Conservation (phyloP, 495 filamentous ascomycete genomes). For the Penicillium pulvis region DNA sequence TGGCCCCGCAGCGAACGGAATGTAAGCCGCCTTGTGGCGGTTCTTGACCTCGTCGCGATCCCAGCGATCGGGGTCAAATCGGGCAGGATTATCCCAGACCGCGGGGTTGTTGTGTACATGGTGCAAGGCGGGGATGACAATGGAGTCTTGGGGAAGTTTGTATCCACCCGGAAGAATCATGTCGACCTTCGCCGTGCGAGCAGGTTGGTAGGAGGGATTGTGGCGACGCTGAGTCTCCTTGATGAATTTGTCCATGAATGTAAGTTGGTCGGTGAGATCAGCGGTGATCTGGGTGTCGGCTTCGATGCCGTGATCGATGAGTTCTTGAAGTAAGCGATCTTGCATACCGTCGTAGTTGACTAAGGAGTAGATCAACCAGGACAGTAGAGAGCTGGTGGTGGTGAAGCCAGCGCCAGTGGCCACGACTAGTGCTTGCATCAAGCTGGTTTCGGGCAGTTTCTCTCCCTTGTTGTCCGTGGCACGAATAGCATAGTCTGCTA, state of each 20-base stretch:
- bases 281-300: conserved; percentile 34
- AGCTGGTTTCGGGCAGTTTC: conserved; percentile 41
- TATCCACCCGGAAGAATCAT: conserved; percentile 57
- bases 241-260: conserved; percentile 54
- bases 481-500: conserved; percentile 44
- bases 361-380: conserved; percentile 54
- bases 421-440: conserved; percentile 30
- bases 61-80: conserved; percentile 58
- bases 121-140: conserved; percentile 51
- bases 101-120: conserved; percentile 53
- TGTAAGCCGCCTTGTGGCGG: conserved; percentile 45
- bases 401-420: conserved; percentile 33
- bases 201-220: conserved; percentile 57
- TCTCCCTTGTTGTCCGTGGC: conserved; percentile 54
- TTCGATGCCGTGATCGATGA: conserved; percentile 49
- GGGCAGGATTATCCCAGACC: conserved; percentile 51
- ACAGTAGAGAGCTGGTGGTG: conserved; percentile 32
- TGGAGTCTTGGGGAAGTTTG: conserved; percentile 41
- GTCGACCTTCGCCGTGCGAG: conserved; percentile 50
- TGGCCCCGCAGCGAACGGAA: conserved; percentile 52
- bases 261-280: conserved; percentile 31
- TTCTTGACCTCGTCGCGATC: conserved; percentile 49
- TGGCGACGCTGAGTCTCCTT: conserved; percentile 59
- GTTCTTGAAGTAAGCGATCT: conserved; percentile 53
- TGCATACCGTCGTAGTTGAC: conserved; percentile 52